A percentile compares a stretch with the other conserved stretches of the same genome.
These are phyloP conservation scores for Penicillium sp. DNA, from an alignment of 2,329 filamentous ascomycete genomes.

Conservation along the genomic window DNA sequence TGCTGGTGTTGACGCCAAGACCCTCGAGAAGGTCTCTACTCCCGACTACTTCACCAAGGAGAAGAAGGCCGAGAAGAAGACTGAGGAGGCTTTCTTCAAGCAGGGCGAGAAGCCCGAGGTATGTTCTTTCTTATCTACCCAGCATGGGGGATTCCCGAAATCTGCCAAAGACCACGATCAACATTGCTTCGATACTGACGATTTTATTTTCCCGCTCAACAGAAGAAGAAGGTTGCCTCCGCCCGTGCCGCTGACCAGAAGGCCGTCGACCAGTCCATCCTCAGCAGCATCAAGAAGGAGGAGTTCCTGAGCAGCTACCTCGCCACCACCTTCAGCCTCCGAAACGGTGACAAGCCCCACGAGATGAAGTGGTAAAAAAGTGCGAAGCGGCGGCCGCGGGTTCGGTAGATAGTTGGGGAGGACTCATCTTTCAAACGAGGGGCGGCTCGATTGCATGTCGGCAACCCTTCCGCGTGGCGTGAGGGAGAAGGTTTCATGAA, in stretches of 20 bases:
- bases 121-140: slow-evolving; percentile 36
- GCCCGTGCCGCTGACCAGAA: slow-evolving; percentile 96
- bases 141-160: background rate
- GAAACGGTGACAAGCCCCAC: slow-evolving; percentile 99
- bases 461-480: slow-evolving; percentile 25
- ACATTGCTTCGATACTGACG: no score
- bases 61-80: slow-evolving; percentile 86
- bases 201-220: slow-evolving; percentile 25
- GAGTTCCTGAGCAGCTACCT: slow-evolving; percentile 91
- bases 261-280: slow-evolving; percentile 91
- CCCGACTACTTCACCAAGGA: slow-evolving; percentile 94
- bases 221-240: slow-evolving; percentile 97
- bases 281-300: slow-evolving; percentile 98
- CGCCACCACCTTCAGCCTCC: slow-evolving; percentile 91
- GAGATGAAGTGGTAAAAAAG: slow-evolving; percentile 94
- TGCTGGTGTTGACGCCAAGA: slow-evolving; percentile 66
- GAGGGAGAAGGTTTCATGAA: slow-evolving; percentile 34
- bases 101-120: slow-evolving; percentile 97
- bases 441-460: slow-evolving; percentile 33
- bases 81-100: slow-evolving; percentile 99
- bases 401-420: slow-evolving; percentile 38
- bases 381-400: slow-evolving; percentile 34
- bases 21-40: slow-evolving; percentile 77
- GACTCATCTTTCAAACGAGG: slow-evolving; percentile 31
- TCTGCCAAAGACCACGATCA: no score